Percentiles rank a stretch among this genome's conserved stretches.
These are phyloP conservation scores for Podila minutissima DNA, from an alignment of 192 early-diverging fungal species.

Conservation along the genomic window DNA sequence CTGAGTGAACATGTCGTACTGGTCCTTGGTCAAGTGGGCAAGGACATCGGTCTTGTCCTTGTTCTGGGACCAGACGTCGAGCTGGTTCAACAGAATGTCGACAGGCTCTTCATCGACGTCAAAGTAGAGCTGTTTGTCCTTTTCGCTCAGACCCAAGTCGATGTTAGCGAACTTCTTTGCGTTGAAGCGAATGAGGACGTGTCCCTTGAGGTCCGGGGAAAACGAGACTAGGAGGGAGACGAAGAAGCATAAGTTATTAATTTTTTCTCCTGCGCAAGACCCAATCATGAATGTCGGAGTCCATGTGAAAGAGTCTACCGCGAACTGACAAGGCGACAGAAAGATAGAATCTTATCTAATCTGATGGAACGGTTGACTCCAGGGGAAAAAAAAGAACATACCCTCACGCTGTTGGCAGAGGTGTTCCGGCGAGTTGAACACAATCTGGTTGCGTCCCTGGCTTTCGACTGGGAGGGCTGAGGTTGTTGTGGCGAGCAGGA, in stretches of 20 bases:
- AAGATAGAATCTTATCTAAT: too few species aligned
- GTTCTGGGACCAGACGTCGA: conserved; percentile 46
- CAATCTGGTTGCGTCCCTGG: background rate
- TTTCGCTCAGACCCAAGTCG: conserved; percentile 8
- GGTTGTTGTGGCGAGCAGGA: conserved; percentile 19
- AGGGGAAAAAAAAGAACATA: too few species aligned
- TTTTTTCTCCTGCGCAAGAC: too few species aligned
- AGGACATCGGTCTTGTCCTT: conserved; percentile 25
- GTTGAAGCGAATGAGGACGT: conserved; percentile 45
- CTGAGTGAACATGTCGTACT: conserved; percentile 26
- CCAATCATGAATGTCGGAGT: too few species aligned
- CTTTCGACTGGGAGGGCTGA: conserved; percentile 14
- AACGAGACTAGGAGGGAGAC: background rate
- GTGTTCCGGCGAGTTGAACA: background rate
- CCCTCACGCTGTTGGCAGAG: too few species aligned
- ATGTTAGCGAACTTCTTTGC: conserved; percentile 36
- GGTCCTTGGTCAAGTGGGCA: conserved; percentile 30
- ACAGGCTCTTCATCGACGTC: background rate
- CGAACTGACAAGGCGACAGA: too few species aligned
- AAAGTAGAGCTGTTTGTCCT: background rate
- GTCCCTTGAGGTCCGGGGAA: conserved; percentile 39
- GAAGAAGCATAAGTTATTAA: too few species aligned
- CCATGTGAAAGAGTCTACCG: too few species aligned
- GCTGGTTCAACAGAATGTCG: conserved; percentile 25
- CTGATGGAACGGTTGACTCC: too few species aligned